Base-by-base conservation (phyloP, 768 basidiomycete species). In the Agaricus sinodeliciosus region DNA sequence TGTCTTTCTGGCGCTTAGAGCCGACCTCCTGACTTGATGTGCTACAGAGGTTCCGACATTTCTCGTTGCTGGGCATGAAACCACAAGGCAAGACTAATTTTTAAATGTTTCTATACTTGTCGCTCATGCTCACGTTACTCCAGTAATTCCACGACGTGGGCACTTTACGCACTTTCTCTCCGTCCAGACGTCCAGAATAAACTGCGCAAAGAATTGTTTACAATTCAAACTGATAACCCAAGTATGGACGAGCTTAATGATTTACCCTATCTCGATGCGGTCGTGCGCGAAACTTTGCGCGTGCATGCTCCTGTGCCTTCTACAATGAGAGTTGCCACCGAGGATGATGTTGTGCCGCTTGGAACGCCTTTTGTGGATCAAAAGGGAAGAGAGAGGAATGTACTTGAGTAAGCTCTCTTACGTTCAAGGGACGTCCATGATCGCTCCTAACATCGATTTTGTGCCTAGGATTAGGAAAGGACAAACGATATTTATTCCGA, bases 171-270 rank as follows among this genome's bases (percentile, higher is more conserved):
- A 1, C 68, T 89, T 5, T 67, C 77, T 0, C 69, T 77, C 55
- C 57, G 77, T 41, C 72, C 72, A 0, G 67, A 72, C 1, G 66
- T 77, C 3, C 85, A 87, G 55, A 66, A 58, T 9, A 78, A 78
- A 56, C 72, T 90, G 0, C 73, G 84, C 1, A 71, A 78, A 1
- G 87, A 90, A 58, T 68, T 85, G 1, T 64, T 78, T 7, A 60
- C 67, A 0, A 67, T 83, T 11, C 60, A 71, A 1, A 81, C 78
- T 0, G 80, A 85, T 9, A 77, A 67, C 0, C 85, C 86, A 3
- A 73, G 75, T 3, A 87, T 88, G 82, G 87, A 90, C 28, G 75
- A 82, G 27, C 73, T 90, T 1, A 76, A 79, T 50, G 70, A 75
- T 3, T 70, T 92, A 3, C 78, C 83, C 0, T 87, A 85, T 59